phyloP scores from a whole-genome alignment of 2,329 filamentous ascomycete species.

The Scytalidium sp. region DNA sequence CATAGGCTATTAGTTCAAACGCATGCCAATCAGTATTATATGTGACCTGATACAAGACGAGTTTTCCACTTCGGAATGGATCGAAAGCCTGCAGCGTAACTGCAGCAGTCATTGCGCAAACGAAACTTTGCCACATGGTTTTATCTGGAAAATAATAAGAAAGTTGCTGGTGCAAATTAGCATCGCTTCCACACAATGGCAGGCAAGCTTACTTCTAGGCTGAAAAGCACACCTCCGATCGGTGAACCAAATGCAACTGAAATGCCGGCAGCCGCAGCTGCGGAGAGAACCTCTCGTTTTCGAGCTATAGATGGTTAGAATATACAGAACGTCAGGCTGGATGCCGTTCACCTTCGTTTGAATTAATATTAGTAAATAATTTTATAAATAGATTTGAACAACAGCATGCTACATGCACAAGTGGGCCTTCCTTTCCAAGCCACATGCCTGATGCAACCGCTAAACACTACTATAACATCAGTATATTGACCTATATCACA shows the following conservation, averaged over 20 bases:
- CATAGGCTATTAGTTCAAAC: conserved; percentile 89
- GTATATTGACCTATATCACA: conserved; percentile 3
- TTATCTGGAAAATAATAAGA: conserved; percentile 99
- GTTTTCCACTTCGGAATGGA: conserved; percentile 91
- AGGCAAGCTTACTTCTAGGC: conserved; percentile 62
- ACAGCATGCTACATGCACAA: conserved; percentile 96
- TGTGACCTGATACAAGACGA: conserved; percentile 93
- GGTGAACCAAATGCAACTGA: conserved; percentile 94
- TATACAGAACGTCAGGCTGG: not conserved
- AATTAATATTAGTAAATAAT: conserved; percentile 74
- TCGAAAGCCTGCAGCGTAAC: conserved; percentile 90
- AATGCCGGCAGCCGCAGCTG: conserved; percentile 86
- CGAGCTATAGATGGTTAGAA: conserved; percentile 56
- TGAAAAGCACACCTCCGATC: conserved; percentile 86
- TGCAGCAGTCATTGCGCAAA: conserved; percentile 98
- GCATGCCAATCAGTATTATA: conserved; percentile 91
- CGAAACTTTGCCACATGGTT: conserved; percentile 99
- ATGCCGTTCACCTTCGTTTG: conserved; percentile 69
- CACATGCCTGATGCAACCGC: conserved; percentile 93
- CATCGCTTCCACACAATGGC: not conserved
- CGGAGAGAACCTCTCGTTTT: conserved; percentile 91
- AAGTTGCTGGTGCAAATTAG: conserved; percentile 60
- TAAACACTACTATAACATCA: conserved; percentile 61
- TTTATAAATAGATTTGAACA: conserved; percentile 95
- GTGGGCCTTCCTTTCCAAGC: conserved; percentile 92